Base-by-base conservation (phyloP, 495 filamentous ascomycete species). In the Penicillium simplicissimum region DNA sequence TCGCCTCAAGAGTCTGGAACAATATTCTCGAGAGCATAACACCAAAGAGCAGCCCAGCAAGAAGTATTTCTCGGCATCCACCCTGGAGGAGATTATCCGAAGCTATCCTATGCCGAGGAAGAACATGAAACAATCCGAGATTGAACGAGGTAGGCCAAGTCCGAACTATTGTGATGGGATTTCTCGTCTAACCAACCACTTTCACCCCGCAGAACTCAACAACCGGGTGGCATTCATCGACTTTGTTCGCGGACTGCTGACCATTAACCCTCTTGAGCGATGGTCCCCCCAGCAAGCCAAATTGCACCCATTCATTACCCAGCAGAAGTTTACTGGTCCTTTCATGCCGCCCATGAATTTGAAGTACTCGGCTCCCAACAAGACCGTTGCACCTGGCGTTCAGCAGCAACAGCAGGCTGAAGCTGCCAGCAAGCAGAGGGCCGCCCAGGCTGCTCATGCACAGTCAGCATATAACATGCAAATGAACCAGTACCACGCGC, bases 11-110 rank as follows among this genome's bases (percentile, higher is more conserved):
- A 90, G 88, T 59, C 92, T 99, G 88, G 96, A 99, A 71, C 91
- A 96, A 67, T 99, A 97, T 69, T 95, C 95, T 11, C 79, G 93
- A 47, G 96, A 99, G 72, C 94, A 96, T 67, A 88, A 88, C 59
- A 93, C 92, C 13, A 98, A 99, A 73, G 96, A 99, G 73, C 95
- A 97, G 74, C 96, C 96, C 43, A 98, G 96, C 83, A 99, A 99
- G 83, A 98, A 97, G 76, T 99, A 99, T 74, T 99, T 99, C 79
- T 87, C 90, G 66, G 92, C 93, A 3, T 97, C 86, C 34, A 96
- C 93, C 3, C 74, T 99, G 52, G 93, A 96, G 15, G 96, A 98
- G 59, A 98, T 99, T 63, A 97, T 99, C 74, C 88, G 95, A 68
- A 90, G 89, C 62, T 99, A 99, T 72, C 87, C 95, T 37, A 96